Base-by-base conservation (phyloP, 202 grass and related monocot genomes). In the Miscanthus sacchariflorus region DNA sequence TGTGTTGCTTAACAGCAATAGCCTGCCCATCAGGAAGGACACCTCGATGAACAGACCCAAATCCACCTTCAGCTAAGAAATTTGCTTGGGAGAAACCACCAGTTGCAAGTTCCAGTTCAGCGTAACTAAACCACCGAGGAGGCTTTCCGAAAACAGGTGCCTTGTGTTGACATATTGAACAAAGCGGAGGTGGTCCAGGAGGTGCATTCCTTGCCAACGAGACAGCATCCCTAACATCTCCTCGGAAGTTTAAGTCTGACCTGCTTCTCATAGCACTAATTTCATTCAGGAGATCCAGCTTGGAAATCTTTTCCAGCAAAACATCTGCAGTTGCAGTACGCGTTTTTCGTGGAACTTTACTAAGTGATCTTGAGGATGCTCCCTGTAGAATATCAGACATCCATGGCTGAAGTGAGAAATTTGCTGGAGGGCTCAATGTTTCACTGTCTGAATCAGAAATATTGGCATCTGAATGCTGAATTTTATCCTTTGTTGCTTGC, bases 1-100 rank as follows among this genome's bases (percentile, higher is more conserved):
- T 99, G 85, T 99, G 97, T 72, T 99, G 97, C 87, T 99, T 99
- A 36, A 99, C 97, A 56, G 97, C 97, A 84, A 99, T 95, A 75
- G 94, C 91, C 87, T 99, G 97, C n/a, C 97, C 97, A 91, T 99
- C 94, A 82, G 91, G 92, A 79, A 99, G 86, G 68, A 97, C 91
- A 36, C 97, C 97, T 68, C 93, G 85, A 86, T 99, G 97, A 86
- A 99, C 97, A 75, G 97, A 99, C 27, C 97, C 97, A 88, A 95
- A 99, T 54, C 97, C 97, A 77, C 97, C 97, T 79, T 99, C 97
- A 67, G 97, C 97, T 88, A 99, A 87, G 84, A 99, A 99, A 83
- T 99, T 99, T 80, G 92, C 94, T 89, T 99, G 79, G 14, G 94
- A 99, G 63, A 99, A 99, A 70, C 94, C 91, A 88, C 91, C 89